Evolutionary conservation across 208 protist species (phyloP).

Genomic region (Angomonas desouzai): DNA sequence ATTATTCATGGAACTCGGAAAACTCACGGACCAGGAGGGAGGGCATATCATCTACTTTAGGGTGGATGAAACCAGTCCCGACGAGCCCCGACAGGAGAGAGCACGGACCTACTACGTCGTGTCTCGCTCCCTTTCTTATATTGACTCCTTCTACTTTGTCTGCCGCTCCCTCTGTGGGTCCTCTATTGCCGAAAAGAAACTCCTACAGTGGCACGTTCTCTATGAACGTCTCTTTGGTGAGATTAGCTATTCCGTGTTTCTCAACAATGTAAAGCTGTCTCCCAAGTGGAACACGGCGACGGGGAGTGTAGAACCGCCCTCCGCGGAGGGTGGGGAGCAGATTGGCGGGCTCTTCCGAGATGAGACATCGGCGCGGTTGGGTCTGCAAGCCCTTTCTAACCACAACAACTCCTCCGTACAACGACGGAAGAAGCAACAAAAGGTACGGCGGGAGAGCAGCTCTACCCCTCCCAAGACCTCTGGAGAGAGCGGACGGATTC

Average conservation of each 20-base stretch:
- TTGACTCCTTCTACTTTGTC: constrained; percentile 44
- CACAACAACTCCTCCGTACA: constrained; percentile 1
- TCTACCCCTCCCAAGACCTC: constrained; percentile 1
- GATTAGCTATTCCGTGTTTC: constrained; percentile 43
- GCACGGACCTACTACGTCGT: constrained; percentile 58
- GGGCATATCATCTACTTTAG: constrained; percentile 63
- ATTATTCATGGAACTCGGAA: constrained; percentile 10
- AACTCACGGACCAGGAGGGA: not conserved
- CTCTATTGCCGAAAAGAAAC: constrained; percentile 15
- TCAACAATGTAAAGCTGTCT: constrained; percentile 25
- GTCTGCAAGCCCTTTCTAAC: constrained; percentile 13
- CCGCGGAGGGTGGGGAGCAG: not conserved
- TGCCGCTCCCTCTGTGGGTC: constrained; percentile 44
- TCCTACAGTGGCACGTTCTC: constrained; percentile 48
- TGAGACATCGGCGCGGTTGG: constrained; percentile 37
- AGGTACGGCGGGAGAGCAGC: not conserved
- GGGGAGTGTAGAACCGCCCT: not conserved
- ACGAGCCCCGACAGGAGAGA: constrained; percentile 30
- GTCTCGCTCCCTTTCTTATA: constrained; percentile 24
- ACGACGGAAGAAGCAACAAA: not conserved
- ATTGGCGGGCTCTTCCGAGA: constrained; percentile 33
- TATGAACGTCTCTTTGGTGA: constrained; percentile 46
- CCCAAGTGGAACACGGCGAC: constrained; percentile 16
- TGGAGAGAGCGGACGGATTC: not conserved
- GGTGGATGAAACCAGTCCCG: constrained; percentile 46